Evolutionary conservation across 2,329 filamentous ascomycete genomes (phyloP), one percentile per base, ranked within the genome.

Genomic region (Fusarium sp.): DNA sequence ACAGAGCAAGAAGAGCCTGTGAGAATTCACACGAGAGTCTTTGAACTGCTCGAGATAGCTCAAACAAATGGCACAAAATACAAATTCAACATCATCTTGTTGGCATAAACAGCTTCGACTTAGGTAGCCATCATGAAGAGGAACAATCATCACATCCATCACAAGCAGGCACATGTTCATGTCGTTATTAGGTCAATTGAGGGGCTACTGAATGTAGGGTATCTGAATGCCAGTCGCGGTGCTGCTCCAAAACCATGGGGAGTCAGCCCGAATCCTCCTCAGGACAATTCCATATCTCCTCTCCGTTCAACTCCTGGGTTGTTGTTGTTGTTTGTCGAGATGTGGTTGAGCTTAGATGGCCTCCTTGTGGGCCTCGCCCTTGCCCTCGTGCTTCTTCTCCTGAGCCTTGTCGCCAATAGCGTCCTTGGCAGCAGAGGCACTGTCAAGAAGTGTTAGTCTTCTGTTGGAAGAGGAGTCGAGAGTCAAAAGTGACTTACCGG

Each of bases 391-490:
- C 72, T 80, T 81, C 23, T 57, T 27, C 83, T 86, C 86, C 64
- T 83, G 60, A 23, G 82, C 57, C 85, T 88, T 88, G 84, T 88
- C 86, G 39, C 82, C 78, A 1, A 85, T 37, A 48, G 86, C 86
- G 43, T 88, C 86, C 83, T 87, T 87, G 75, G 85, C 84, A n/a
- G 86, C 86, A 10, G 82, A 82, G 71, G 84, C 83, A 71, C 86
- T 87, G 5, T 30, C 27, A 80, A 80, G 75, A 70, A 6, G 20
- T 48, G 61, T 70, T 64, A 68, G 71, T n/a, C 56, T n/a, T 32
- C 14, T 25, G 16, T 5, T 1, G 5, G 9, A 13, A 6, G 16
- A 11, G 20, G 27, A 11, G 20, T 6, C 27, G 7, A 14, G 25
- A n/a, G 11, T 13, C 25, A 32, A 32, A 32, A 5, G 3, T 45